Evolutionary conservation across 768 basidiomycete genomes (phyloP), one percentile per base, ranked within the genome.

Genomic region (Macrolepiota dolichaula): DNA sequence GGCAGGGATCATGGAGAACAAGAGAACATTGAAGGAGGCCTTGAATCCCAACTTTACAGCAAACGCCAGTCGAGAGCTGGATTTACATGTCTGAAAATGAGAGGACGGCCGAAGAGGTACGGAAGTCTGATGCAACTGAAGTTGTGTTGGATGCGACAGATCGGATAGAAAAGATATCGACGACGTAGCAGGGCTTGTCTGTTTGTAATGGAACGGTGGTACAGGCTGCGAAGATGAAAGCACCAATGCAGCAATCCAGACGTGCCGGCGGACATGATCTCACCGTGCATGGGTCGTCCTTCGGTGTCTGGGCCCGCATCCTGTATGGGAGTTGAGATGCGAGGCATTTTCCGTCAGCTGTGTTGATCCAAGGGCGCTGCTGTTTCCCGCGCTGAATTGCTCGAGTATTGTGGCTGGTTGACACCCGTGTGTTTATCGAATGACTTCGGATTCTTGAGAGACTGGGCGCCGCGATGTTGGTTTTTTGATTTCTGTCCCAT

Each of bases 241-340:
- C 11, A 70, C 66, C 7, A 75, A 71, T 4, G 73, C 71, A 11
- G 57, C 50, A 24, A 72, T 65, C 6, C 69, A 68, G 12, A 86
- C 83, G 68, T 85, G 83, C 44, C 79, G 79, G n/a, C 85, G 76
- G 13, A 86, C 63, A 29, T 73, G 73, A 24, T 84, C 80, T 85
- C 85, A 87, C 25, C 82, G 79, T 24, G 73, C 73, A 15, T 42
- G 38, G 1, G 29, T 13, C n/a, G 25, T 32, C 29, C 29, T 32
- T 32, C 3, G 29, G 29, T 32, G 7, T n/a, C 32, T 42, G 15
- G 38, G 3, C 17, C 13, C 5, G 29, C 42, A n/a, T 57, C 35
- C 7, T 64, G 67, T 37, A 67, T 36, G 4, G 65, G 66, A 25
- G 63, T 62, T 10, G 63, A 19, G 11, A 59, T 62, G n/a, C n/a